These are phyloP conservation scores for Ensete ventricosum DNA, from an alignment of 176 grass and related monocot genomes.

Conservation along the genomic window DNA sequence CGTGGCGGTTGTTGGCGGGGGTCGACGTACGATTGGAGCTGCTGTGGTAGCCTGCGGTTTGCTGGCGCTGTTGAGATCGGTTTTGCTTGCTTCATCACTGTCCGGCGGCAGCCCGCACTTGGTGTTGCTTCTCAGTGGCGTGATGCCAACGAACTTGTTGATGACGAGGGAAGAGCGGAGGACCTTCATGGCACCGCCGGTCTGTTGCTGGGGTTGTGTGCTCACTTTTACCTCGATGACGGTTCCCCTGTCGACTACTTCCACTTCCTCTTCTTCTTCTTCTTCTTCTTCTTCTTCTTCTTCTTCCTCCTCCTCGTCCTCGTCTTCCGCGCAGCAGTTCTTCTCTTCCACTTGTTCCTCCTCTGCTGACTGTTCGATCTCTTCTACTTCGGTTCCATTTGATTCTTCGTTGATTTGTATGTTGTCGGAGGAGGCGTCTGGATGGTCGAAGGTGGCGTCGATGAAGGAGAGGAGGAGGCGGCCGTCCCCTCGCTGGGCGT, in stretches of 20 bases:
- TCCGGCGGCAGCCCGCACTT: background rate
- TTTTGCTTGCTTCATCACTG: background rate
- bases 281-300: constrained; percentile 52
- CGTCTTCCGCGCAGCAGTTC: background rate
- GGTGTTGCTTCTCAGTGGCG: constrained; percentile 14
- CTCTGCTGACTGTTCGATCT: constrained; percentile 19
- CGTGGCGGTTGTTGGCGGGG: constrained; percentile 43
- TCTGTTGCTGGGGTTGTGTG: constrained; percentile 52
- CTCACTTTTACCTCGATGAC: constrained; percentile 92
- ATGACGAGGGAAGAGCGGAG: constrained; percentile 78
- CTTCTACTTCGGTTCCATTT: constrained; percentile 1
- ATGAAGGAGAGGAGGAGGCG: constrained; percentile 76
- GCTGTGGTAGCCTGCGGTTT: background rate
- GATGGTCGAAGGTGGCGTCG: constrained; percentile 19
- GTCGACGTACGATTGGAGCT: constrained; percentile 27
- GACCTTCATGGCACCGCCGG: constrained; percentile 32
- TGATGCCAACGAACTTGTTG: constrained; percentile 97
- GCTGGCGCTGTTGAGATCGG: background rate
- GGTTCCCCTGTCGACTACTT: constrained; percentile 81
- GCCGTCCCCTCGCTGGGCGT: constrained; percentile 51
- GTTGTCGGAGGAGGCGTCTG: background rate
- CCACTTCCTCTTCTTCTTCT: constrained; percentile 69
- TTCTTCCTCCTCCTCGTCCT: constrained; percentile 26
- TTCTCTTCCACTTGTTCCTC: constrained; percentile 3
- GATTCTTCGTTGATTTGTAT: background rate